Evolutionary conservation across 441 rosid species (phyloP).

Genomic region (Erodium texanum): DNA sequence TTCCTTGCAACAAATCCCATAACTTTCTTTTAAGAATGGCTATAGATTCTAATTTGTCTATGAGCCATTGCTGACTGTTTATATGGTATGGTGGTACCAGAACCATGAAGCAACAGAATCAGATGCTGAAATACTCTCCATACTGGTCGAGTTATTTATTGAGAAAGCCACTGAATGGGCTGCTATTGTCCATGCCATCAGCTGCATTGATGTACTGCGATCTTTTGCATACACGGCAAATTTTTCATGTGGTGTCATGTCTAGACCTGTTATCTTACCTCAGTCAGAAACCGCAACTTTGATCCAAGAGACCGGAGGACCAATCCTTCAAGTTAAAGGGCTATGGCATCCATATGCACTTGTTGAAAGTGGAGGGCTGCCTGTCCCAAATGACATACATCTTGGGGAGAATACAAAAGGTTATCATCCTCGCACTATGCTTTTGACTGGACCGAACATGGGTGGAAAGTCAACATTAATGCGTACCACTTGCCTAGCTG

Average conservation of each 20-base stretch:
- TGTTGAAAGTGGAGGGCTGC: slow-evolving; percentile 54
- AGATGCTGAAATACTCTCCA: slow-evolving; percentile 73
- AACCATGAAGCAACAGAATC: slow-evolving; percentile 63
- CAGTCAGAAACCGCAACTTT: slow-evolving; percentile 29
- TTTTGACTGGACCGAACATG: slow-evolving; percentile 98
- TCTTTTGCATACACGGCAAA: slow-evolving; percentile 63
- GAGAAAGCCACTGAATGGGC: slow-evolving; percentile 75
- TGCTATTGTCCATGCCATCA: slow-evolving; percentile 61
- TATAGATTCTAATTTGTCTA: slow-evolving; percentile 4
- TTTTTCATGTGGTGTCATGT: slow-evolving; percentile 56
- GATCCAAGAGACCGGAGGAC: slow-evolving; percentile 38
- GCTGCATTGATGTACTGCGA: slow-evolving; percentile 67
- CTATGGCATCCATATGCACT: slow-evolving; percentile 94
- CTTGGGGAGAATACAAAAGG: slow-evolving; percentile 57
- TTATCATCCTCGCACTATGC: slow-evolving; percentile 46
- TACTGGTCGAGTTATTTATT: slow-evolving; percentile 65
- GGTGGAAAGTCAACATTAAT: slow-evolving; percentile 96
- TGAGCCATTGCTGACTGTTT: slow-evolving; percentile 18
- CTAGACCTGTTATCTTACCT: slow-evolving; percentile 56
- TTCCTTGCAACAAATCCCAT: background rate
- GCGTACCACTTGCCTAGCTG: slow-evolving; percentile 84
- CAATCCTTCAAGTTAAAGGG: slow-evolving; percentile 60
- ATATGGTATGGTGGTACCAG: slow-evolving; percentile 33
- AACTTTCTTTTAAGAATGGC: background rate
- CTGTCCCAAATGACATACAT: slow-evolving; percentile 71